phyloP scores from a whole-genome alignment of 1,139 yeast genomes.

The Kluyveromyces marxianus region DNA sequence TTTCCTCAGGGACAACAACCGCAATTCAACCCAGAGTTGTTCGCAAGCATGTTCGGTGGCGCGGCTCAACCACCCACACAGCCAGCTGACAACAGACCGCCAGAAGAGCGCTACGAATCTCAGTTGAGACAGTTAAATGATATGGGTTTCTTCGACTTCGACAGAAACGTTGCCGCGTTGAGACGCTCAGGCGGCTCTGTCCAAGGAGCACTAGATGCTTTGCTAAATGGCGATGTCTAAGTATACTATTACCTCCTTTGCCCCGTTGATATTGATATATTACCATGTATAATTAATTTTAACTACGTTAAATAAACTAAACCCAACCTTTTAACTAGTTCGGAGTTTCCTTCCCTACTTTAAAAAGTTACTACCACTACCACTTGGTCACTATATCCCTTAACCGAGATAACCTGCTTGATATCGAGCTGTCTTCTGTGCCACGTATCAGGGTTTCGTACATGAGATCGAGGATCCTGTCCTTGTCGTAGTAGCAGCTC shows the following conservation, averaged over 20 bases:
- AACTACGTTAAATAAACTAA: too few species aligned
- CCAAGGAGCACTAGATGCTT: slow-evolving; percentile 90
- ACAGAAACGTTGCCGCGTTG: slow-evolving; percentile 81
- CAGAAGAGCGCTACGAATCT: slow-evolving; percentile 87
- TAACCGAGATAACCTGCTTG: not conserved
- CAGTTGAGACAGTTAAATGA: slow-evolving; percentile 91
- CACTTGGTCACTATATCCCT: not conserved
- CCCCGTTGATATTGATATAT: not conserved
- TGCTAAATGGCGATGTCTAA: slow-evolving; percentile 48
- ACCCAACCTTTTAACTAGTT: too few species aligned
- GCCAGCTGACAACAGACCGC: slow-evolving; percentile 77
- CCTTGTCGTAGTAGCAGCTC: slow-evolving; percentile 16
- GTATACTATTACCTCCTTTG: not conserved
- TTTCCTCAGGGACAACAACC: slow-evolving; percentile 20
- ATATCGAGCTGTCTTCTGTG: not conserved
- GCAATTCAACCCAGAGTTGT: slow-evolving; percentile 33
- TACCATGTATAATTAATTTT: too few species aligned
- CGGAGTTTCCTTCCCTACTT: not conserved
- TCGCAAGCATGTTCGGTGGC: slow-evolving; percentile 38
- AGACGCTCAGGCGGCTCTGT: slow-evolving; percentile 96
- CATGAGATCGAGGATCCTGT: not conserved
- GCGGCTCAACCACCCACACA: slow-evolving; percentile 31
- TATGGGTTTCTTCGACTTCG: slow-evolving; percentile 93
- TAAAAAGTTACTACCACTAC: not conserved
- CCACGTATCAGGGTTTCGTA: slow-evolving; percentile 1